These are phyloP conservation scores for Pseudotsuga menziesii DNA, from an alignment of 75 land plant species.

Conservation along the genomic window DNA sequence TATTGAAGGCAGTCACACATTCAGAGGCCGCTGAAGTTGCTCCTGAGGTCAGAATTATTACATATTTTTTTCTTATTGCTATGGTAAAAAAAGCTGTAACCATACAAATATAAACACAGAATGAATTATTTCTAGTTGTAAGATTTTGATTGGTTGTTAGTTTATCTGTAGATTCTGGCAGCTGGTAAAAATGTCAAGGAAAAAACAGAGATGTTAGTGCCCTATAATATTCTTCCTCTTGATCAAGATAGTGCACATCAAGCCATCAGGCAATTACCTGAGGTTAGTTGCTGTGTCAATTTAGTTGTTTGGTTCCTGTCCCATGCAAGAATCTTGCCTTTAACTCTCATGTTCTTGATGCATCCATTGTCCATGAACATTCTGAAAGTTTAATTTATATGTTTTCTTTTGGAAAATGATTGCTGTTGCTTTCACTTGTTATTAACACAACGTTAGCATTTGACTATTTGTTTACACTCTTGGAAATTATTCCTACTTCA, in stretches of 20 bases:
- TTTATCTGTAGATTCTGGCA: slow-evolving; percentile 37
- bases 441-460: no score
- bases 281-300: slow-evolving; percentile 44
- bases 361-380: no score
- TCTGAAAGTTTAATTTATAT: no score
- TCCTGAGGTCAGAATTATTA: slow-evolving; percentile 35
- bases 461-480: no score
- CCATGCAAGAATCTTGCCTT: no score
- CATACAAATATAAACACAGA: not conserved
- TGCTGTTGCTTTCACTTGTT: no score
- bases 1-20: slow-evolving; percentile 51
- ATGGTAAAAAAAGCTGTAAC: not conserved
- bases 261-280: slow-evolving; percentile 80
- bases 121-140: slow-evolving; percentile 11
- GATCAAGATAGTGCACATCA: slow-evolving; percentile 65
- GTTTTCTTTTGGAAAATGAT: no score
- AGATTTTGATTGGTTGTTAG: not conserved
- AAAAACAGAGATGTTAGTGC: slow-evolving; percentile 49
- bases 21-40: slow-evolving; percentile 41
- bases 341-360: no score
- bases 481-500: not conserved
- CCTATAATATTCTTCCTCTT: slow-evolving; percentile 95
- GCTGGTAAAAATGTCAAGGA: slow-evolving; percentile 41
- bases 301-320: not conserved
- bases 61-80: not conserved